These are phyloP conservation scores for Syzygium syzygioides DNA, from an alignment of 441 rosid genomes.

Conservation along the genomic window DNA sequence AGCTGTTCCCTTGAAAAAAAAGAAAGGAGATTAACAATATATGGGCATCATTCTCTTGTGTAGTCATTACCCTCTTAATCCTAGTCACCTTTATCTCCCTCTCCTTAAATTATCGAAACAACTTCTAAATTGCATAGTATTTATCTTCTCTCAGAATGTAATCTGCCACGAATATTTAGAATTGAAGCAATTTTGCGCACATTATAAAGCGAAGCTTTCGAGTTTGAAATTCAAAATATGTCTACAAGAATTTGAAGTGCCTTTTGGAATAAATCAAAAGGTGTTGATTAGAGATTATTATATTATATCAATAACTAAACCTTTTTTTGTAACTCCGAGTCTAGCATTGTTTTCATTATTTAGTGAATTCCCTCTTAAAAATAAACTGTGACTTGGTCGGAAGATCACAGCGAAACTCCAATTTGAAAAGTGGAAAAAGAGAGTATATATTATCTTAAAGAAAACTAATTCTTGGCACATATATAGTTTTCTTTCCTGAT, in stretches of 20 bases:
- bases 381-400: background rate
- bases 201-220: background rate
- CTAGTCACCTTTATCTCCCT: background rate
- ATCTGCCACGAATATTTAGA: background rate
- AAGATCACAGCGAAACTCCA: background rate
- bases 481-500: background rate
- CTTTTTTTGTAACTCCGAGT: background rate
- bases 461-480: background rate
- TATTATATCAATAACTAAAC: background rate
- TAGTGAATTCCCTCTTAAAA: background rate
- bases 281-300: background rate
- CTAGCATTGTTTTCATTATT: background rate
- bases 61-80: background rate
- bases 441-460: background rate
- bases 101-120: background rate
- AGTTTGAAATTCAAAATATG: background rate
- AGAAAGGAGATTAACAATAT: background rate
- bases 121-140: background rate
- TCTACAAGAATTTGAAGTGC: background rate
- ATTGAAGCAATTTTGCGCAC: rapidly evolving
- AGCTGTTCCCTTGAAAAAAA: background rate
- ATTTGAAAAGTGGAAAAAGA: background rate
- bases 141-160: background rate
- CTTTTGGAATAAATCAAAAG: background rate
- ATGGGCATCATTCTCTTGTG: background rate